Conservation (phyloP, 495 filamentous ascomycete species). For the Glonium stellatum region DNA sequence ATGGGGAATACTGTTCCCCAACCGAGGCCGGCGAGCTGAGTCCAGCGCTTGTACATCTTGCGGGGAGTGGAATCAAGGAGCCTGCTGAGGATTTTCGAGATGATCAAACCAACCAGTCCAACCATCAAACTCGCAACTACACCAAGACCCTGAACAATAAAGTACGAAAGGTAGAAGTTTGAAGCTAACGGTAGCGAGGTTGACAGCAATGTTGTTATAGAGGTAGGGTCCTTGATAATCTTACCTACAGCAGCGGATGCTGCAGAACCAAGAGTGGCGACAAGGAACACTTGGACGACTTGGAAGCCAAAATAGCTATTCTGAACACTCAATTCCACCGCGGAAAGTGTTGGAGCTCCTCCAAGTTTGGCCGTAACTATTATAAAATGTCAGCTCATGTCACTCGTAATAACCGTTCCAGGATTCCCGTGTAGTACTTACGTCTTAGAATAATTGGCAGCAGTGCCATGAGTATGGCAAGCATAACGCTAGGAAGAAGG, state of each 20-base stretch:
- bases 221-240: conserved; percentile 58
- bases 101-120: conserved; percentile 67
- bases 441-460: conserved; percentile 78
- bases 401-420: not conserved
- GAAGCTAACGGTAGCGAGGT: conserved; percentile 69
- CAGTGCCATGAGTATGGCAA: conserved; percentile 83
- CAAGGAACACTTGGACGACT: conserved; percentile 88
- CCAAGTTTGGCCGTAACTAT: conserved; percentile 67
- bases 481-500: conserved; percentile 69
- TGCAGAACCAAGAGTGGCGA: conserved; percentile 71
- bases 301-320: conserved; percentile 94
- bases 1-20: conserved; percentile 89
- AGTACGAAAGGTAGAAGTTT: conserved; percentile 94
- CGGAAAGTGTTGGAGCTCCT: conserved; percentile 69
- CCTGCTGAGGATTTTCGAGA: conserved; percentile 71
- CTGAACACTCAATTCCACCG: conserved; percentile 79
- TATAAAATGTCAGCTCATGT: not conserved
- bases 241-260: conserved; percentile 60
- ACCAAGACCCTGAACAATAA: conserved; percentile 87
- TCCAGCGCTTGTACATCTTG: conserved; percentile 65
- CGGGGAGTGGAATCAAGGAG: conserved; percentile 67
- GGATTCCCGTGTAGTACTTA: conserved; percentile 33
- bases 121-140: conserved; percentile 68
- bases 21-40: conserved; percentile 53
- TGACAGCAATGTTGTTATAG: conserved; percentile 60